Evolutionary conservation across 192 early-diverging fungal species (phyloP).

Genomic region (Bifiguratus adelaidae): DNA sequence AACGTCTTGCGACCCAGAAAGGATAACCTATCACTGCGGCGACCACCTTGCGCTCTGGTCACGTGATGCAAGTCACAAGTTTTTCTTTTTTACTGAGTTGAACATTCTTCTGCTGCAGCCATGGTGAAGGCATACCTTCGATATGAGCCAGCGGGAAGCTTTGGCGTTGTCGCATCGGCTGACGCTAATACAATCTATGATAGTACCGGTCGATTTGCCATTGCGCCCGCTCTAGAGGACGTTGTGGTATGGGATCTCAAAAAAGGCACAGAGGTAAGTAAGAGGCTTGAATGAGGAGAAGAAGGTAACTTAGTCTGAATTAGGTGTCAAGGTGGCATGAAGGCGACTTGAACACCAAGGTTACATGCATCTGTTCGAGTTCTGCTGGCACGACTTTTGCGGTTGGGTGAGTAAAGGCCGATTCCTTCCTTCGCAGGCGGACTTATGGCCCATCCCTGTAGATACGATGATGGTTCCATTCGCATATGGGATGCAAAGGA

Average conservation of each 20-base stretch:
- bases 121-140: slow-evolving; percentile 76
- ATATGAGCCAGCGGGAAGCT: slow-evolving; percentile 66
- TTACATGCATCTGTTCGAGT: slow-evolving; percentile 69
- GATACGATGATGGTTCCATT: slow-evolving; percentile 86
- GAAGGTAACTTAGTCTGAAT: no score
- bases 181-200: slow-evolving; percentile 64
- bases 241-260: slow-evolving; percentile 80
- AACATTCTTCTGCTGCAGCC: neutral
- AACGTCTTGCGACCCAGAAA: no score
- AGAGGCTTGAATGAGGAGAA: no score
- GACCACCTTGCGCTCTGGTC: no score
- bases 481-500: slow-evolving; percentile 69
- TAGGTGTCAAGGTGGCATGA: slow-evolving; percentile 70
- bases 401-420: slow-evolving; percentile 53
- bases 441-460: slow-evolving; percentile 5
- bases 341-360: slow-evolving; percentile 69
- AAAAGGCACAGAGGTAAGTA: slow-evolving; percentile 59
- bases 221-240: slow-evolving; percentile 77
- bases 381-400: slow-evolving; percentile 65
- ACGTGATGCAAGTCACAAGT: no score
- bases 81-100: no score
- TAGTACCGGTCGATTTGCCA: slow-evolving; percentile 53
- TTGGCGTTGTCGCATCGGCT: slow-evolving; percentile 75
- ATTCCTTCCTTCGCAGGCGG: neutral
- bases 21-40: no score